These are phyloP conservation scores for Lyophyllum atratum DNA, from an alignment of 768 basidiomycete genomes.

Conservation along the genomic window DNA sequence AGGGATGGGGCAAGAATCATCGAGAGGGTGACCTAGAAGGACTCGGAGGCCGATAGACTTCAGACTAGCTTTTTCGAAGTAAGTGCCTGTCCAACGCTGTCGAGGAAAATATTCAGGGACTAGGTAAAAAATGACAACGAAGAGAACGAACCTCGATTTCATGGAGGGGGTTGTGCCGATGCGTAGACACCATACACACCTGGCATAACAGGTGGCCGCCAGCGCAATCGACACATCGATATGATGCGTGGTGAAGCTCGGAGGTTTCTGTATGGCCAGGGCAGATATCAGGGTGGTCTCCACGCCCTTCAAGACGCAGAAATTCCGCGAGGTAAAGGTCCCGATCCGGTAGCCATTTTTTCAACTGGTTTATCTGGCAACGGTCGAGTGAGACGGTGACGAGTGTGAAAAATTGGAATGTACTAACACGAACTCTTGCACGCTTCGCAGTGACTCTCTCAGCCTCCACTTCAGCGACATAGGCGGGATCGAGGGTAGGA, in stretches of 20 bases:
- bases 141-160: slow-evolving; percentile 18
- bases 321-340: background rate
- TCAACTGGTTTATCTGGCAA: no score
- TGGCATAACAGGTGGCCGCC: slow-evolving; percentile 4
- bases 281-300: background rate
- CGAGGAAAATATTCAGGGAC: background rate
- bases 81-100: background rate
- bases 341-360: no score
- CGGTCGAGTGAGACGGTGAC: no score
- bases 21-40: slow-evolving; percentile 17
- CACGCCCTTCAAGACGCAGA: background rate
- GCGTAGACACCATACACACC: slow-evolving; percentile 8
- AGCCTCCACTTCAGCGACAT: no score
- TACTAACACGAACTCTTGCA: no score
- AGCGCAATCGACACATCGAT: slow-evolving; percentile 21
- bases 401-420: no score
- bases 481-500: no score
- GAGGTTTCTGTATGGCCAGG: background rate
- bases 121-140: background rate
- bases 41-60: background rate
- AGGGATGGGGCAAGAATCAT: background rate
- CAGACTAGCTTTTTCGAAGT: background rate
- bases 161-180: slow-evolving; percentile 17
- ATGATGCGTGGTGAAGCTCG: background rate
- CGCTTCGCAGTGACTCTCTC: no score